A percentile compares a stretch with the other conserved stretches of the same genome.
Conservation (phyloP, 208 protist genomes). For the Leishmania arabica region DNA sequence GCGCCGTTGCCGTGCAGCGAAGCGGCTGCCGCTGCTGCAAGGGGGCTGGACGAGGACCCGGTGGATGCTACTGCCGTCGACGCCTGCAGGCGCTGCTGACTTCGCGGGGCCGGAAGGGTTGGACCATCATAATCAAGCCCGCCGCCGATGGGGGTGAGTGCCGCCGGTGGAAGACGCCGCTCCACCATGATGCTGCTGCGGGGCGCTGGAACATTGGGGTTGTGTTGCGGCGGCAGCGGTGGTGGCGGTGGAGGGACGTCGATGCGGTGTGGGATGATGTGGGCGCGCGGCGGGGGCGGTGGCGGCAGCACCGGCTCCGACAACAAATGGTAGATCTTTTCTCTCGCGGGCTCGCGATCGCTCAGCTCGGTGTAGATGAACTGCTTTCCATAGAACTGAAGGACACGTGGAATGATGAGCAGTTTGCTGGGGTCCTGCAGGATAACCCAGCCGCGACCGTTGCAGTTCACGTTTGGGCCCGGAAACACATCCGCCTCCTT, state of each 20-base stretch:
- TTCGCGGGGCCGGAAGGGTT: conserved; percentile 25
- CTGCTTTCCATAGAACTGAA: conserved; percentile 69
- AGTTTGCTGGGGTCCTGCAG: conserved; percentile 63
- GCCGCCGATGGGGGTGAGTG: conserved; percentile 28
- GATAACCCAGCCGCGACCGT: conserved; percentile 76
- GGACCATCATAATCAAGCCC: conserved; percentile 22
- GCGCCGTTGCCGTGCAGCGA: conserved; percentile 6
- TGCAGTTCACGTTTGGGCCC: conserved; percentile 42
- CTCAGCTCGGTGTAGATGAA: conserved; percentile 70
- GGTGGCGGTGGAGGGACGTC: conserved; percentile 16
- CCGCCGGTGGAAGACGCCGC: conserved; percentile 13
- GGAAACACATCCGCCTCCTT: conserved; percentile 69
- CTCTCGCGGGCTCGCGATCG: conserved; percentile 45
- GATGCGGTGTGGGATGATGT: conserved; percentile 24
- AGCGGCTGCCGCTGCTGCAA: conserved; percentile 16
- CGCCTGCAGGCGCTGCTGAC: conserved; percentile 24
- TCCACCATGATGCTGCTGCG: conserved; percentile 30
- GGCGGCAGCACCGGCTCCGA: conserved; percentile 16
- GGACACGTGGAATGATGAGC: conserved; percentile 50
- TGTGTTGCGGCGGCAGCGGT: conserved; percentile 18
- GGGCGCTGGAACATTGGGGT: conserved; percentile 27
- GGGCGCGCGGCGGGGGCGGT: conserved; percentile 26
- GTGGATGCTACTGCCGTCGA: not conserved
- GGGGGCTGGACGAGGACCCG: not conserved
- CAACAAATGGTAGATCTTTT: conserved; percentile 28